Conservation (phyloP, 2,329 filamentous ascomycete species). For the Pseudogymnoascus sp. region DNA sequence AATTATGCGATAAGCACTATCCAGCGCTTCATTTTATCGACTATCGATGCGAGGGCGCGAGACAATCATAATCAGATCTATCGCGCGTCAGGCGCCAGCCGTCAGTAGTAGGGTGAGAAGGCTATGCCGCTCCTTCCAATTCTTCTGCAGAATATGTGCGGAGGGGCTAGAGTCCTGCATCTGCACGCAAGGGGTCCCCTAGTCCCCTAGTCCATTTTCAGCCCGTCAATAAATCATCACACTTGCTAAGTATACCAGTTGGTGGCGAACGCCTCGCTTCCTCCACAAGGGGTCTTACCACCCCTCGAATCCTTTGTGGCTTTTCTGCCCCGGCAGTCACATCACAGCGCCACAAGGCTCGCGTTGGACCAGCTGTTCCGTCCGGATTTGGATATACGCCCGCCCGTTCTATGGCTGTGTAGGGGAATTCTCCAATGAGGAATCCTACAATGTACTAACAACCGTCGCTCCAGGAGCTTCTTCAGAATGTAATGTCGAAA, state of each 20-base stretch:
- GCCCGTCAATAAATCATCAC: not conserved
- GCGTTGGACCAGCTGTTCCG: not conserved
- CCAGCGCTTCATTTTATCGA: conserved; percentile 1
- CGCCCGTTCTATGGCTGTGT: not conserved
- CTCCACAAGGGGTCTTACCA: not conserved
- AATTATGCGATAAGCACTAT: not conserved
- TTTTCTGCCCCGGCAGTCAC: not conserved
- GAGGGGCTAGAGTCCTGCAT: not conserved
- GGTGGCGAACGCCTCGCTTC: not conserved
- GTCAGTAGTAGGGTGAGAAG: not conserved
- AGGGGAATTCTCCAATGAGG: not conserved
- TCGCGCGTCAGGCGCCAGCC: not conserved
- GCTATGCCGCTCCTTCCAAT: not conserved
- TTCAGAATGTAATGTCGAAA: not conserved
- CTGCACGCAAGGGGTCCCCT: not conserved
- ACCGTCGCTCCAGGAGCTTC: not conserved
- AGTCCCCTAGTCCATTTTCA: not conserved
- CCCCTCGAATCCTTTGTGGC: not conserved
- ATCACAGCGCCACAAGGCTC: not conserved
- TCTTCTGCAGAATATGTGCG: conserved; percentile 1
- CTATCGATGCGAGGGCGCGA: not conserved
- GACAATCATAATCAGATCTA: not conserved
- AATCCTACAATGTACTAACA: not conserved
- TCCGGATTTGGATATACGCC: not conserved
- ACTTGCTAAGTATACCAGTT: not conserved